Evolutionary conservation across 768 basidiomycete genomes (phyloP), one percentile per base, ranked within the genome.

Genomic region (Kwoniella heveanensis): DNA sequence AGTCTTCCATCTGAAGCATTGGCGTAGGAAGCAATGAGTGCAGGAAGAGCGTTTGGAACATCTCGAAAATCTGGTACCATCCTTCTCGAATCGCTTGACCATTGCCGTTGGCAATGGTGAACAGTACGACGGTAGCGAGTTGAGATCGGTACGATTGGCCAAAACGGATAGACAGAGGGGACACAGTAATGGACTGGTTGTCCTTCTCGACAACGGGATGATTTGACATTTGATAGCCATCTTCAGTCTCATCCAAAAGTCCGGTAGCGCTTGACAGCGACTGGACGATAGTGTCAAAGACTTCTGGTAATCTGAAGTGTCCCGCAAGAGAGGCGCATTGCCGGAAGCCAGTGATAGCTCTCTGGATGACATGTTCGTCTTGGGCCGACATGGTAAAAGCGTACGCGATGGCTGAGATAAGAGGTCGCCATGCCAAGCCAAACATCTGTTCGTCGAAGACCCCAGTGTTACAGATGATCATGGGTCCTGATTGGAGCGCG

Each of bases 1-100:
- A 98, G 76, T 98, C 96, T 77, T 96, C 95, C 90, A 96, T 94
- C 78, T 95, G 92, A 12, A 96, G 82, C 89, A 99, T 90, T 54
- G 89, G 84, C 10, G 84, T 86, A 0, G 96, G 96, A 19, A 99
- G 83, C 25, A 98, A 83, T 19, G 94, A 94, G 77, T 98, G 90
- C 50, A 97, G 80, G 82, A 98, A 99, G 24, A 99, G 83, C 32
- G 93, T 96, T 74, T 94, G 90, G 81, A 95, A 94, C 88, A 98
- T 97, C 79, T 98, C 95, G 72, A 99, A 97, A 58, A 99, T 92
- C 90, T 96, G 76, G 3, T 86, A 88, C 96, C 96, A 99, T 25
- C 95, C 94, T 78, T 94, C 92, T 29, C 94, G 86, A 54, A 99
- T 85, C 10, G 92, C 90, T 68, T 92, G 90, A 8, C 91, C 93